Conservation (phyloP, 2,329 filamentous ascomycete genomes). For the Fusarium sp. region DNA sequence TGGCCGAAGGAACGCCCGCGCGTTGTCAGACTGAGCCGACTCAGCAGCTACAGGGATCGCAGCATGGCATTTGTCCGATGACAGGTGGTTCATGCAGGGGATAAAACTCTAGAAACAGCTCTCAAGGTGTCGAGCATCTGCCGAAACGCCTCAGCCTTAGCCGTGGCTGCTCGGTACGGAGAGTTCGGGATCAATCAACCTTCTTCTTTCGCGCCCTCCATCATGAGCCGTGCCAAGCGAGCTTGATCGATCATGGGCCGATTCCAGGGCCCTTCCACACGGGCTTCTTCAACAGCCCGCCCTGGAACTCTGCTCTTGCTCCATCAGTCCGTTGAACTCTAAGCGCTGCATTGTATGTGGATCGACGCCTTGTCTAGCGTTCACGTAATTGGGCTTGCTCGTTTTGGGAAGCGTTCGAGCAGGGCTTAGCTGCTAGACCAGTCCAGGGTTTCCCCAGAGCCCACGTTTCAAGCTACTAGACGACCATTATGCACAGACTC, state of each 20-base stretch:
- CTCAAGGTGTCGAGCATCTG: no score
- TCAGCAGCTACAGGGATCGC: not conserved
- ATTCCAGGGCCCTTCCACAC: no score
- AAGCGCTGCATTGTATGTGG: not conserved
- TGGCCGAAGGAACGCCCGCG: not conserved
- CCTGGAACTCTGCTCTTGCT: not conserved
- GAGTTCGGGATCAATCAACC: not conserved
- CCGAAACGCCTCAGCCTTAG: not conserved
- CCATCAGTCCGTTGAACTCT: not conserved
- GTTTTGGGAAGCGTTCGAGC: slow-evolving; percentile 1
- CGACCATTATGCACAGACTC: not conserved
- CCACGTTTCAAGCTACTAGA: slow-evolving; percentile 14
- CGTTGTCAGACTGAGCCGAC: not conserved
- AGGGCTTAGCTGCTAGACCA: not conserved
- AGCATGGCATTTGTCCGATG: not conserved
- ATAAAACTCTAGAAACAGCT: not conserved
- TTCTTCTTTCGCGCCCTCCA: not conserved
- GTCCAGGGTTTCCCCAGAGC: slow-evolving; percentile 6
- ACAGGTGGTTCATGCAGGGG: slow-evolving; percentile 7
- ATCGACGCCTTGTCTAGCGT: not conserved
- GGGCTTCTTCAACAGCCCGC: slow-evolving; percentile 6
- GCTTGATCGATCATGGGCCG: no score
- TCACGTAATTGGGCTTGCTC: slow-evolving; percentile 1
- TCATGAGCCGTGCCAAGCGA: slow-evolving; percentile 1
- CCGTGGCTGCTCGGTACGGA: not conserved